These are phyloP conservation scores for Pistacia vera DNA, from an alignment of 345 rosid genomes.

Conservation along the genomic window DNA sequence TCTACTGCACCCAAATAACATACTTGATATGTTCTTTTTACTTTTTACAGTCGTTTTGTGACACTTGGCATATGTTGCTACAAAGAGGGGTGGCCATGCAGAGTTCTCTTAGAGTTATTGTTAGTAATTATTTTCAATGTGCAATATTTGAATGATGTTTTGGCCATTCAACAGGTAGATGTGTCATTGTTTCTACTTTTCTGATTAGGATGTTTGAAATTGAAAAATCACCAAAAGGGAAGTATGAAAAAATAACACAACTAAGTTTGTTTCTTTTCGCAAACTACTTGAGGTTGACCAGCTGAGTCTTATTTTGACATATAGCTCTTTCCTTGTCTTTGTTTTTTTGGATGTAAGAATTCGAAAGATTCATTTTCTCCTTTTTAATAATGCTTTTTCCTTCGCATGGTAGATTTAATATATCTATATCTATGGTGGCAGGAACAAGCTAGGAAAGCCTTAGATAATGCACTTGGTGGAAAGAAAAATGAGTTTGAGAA, in stretches of 20 bases:
- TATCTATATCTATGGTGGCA: slow-evolving; percentile 27
- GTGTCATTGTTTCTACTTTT: neutral
- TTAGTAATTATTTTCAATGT: neutral
- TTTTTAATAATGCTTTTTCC: neutral
- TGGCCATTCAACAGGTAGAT: neutral
- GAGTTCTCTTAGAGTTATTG: neutral
- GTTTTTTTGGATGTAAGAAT: neutral
- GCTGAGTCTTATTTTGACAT: neutral
- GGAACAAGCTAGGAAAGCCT: slow-evolving; percentile 89
- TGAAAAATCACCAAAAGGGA: neutral
- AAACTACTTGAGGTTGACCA: neutral
- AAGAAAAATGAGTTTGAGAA: slow-evolving; percentile 81
- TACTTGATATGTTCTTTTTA: neutral
- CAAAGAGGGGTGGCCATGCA: neutral
- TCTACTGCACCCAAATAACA: neutral
- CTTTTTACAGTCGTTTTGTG: neutral
- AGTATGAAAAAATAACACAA: neutral
- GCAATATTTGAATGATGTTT: neutral
- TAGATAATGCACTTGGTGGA: slow-evolving; percentile 90
- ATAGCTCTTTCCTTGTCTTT: neutral
- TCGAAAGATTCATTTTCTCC: slow-evolving; percentile 3
- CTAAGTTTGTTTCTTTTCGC: neutral
- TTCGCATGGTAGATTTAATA: neutral
- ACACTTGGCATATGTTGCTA: neutral
- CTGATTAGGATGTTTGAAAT: neutral